Conservation (phyloP, 1,284 basidiomycete genomes). For the Flammula alnicola region DNA sequence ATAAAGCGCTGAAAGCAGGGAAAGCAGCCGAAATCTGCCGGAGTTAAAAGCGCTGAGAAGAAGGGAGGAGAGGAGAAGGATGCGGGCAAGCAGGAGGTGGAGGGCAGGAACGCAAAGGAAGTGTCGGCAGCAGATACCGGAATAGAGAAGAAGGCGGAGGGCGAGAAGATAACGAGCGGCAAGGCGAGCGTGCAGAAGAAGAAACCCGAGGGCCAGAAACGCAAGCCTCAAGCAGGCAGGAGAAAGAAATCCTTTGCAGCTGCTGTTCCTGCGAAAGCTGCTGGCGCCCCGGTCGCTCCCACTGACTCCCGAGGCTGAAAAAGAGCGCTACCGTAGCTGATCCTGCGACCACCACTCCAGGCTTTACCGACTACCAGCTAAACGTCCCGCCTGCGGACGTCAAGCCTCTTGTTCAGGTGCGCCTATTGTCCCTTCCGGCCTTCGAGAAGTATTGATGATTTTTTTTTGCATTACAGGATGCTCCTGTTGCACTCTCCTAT, state of each 20-base stretch:
- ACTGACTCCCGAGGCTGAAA: no score
- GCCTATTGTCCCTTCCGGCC: background rate
- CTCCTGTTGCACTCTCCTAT: constrained; percentile 6
- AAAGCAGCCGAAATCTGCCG: constrained; percentile 17
- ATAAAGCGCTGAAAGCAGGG: constrained; percentile 21
- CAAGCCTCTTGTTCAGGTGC: constrained; percentile 2
- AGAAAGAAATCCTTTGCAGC: constrained; percentile 17
- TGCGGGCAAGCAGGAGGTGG: no score
- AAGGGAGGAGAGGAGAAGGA: constrained; percentile 10
- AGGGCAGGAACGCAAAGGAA: background rate
- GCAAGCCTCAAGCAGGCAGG: constrained; percentile 3
- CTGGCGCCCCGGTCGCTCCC: background rate
- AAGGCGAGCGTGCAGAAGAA: background rate
- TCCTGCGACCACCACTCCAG: background rate
- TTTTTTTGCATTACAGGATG: background rate
- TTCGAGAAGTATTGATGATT: background rate
- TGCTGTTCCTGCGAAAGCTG: background rate
- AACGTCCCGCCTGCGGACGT: constrained; percentile 4
- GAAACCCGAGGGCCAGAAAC: background rate
- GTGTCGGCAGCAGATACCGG: background rate
- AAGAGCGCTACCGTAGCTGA: background rate
- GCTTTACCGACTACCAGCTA: constrained; percentile 10
- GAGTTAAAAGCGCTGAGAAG: constrained; percentile 11
- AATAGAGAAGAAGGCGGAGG: constrained; percentile 5
- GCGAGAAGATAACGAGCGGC: constrained; percentile 6